Base-by-base conservation (phyloP, 352 stramenopile species). In the Phytophthora citrophthora region DNA sequence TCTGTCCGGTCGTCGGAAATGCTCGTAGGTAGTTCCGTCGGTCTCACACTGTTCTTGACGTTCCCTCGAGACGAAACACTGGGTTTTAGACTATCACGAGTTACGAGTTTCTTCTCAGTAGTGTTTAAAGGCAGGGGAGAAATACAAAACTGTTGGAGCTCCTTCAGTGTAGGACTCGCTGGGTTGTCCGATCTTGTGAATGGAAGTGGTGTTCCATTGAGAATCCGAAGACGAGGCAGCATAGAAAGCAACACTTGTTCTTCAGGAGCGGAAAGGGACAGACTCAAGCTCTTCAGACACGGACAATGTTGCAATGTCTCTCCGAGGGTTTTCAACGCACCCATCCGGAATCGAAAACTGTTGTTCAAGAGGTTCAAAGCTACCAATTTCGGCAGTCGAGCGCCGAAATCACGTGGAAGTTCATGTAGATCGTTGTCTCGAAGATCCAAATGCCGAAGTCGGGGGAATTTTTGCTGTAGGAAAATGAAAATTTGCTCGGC, bases 1-100 rank as follows among this genome's bases (percentile, higher is more conserved):
- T 90, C 81, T 1, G 81, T 90, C 4, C 67, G 68, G 20, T 90
- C 81, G 24, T 90, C 81, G 13, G 79, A 81, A 60, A 88, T 88
- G 29, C 63, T 81, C 18, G 75, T 58, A 1, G 76, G 81, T 6
- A 66, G 53, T 23, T 88, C 79, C 1, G 68, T 86, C 0, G 81
- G 79, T 12, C 76, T 62, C 10, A 84, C 64, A 15, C 79, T 88
- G 46, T 55, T 86, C n/a, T 59, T 73, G 36, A 36, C 32, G 41
- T 26, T 69, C 3, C 48, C 31, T 56, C 44, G 51, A 18, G 58
- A 51, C 20, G n/a, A 5, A 23, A 12, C 32, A 24, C 4, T 36
- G 34, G 43, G 16, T 40, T 56, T 58, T 20, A 36, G 32, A 15
- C 26, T 52, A 23, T 51, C 52, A 52, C 69, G 23, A 26, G 15